Conservation (phyloP, 495 filamentous ascomycete species). For the Penicillium fimorum region DNA sequence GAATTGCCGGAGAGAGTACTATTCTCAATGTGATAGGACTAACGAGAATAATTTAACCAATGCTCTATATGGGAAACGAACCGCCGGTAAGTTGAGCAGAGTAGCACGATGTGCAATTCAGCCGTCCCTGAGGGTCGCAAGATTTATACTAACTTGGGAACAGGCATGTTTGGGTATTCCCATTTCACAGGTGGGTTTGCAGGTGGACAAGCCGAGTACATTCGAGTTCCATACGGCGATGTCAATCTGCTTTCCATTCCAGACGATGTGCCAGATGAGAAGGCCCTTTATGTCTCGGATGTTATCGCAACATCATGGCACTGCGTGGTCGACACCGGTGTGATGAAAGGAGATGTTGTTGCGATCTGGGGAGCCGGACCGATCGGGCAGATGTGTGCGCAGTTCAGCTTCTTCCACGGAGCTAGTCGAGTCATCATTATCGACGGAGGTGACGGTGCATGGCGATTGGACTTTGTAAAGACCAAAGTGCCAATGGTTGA, state of each 20-base stretch:
- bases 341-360: slow-evolving; percentile 74
- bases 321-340: slow-evolving; percentile 78
- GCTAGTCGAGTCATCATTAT: slow-evolving; percentile 77
- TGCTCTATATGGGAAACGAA: slow-evolving; percentile 69
- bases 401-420: slow-evolving; percentile 70
- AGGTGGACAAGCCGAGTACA: slow-evolving; percentile 86
- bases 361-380: slow-evolving; percentile 51
- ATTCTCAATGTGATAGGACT: slow-evolving; percentile 76
- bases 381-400: slow-evolving; percentile 77
- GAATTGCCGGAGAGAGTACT: slow-evolving; percentile 73
- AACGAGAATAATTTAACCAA: slow-evolving; percentile 68
- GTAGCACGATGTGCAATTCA: neutral
- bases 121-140: neutral
- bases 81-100: slow-evolving; percentile 58
- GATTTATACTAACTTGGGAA: neutral
- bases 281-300: slow-evolving; percentile 79
- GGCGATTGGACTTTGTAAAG: slow-evolving; percentile 67
- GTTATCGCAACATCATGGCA: slow-evolving; percentile 79
- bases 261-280: slow-evolving; percentile 81
- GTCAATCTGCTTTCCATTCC: slow-evolving; percentile 80
- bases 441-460: slow-evolving; percentile 62
- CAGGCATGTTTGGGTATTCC: slow-evolving; percentile 53
- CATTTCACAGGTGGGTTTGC: slow-evolving; percentile 86
- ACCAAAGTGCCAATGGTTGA: slow-evolving; percentile 62
- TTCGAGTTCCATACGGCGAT: slow-evolving; percentile 79